Base-by-base conservation (phyloP, 116 monocot species). In the Zostera marina region DNA sequence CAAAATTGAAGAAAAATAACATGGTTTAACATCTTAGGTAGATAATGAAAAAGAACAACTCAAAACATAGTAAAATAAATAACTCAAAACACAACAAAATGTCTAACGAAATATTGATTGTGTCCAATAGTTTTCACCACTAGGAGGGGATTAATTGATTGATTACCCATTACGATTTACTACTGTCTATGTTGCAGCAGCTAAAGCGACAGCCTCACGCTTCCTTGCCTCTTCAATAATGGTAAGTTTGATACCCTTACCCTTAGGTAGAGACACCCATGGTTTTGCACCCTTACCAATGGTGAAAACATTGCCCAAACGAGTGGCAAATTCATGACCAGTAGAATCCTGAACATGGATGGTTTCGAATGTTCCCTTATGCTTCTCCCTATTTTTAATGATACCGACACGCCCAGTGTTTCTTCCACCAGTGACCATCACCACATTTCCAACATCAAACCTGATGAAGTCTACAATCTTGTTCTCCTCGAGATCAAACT, bases 341-440 rank as follows among this genome's bases (percentile, higher is more conserved):
- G 76, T 65, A 11, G 79, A 61, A 63, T 84, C 84, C 44, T 84
- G 84, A 24, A 84, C 52, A 52, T 79, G 84, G 56, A 84, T 69
- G 23, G 79, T 84, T 56, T 84, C 84, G 9, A 84, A 84, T 58
- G 70, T 84, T 9, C 84, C 79, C 79, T 84, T 84, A 24, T 84
- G 84, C 68, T 79, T 84, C 66, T 84, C 84, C 71, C 84, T 64
- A 68, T 74, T 79, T 76, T 84, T 84, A 63, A 84, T 79, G 45
- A 84, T 52, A 14, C 84, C 84, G 16, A 84, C 84, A 22, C 79
- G 84, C 0, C 84, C 84, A 8, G 68, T 84, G 77, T 84, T 84
- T 52, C 84, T 59, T n/a, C 84, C 84, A 55, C 84, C 84, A 49
- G 84, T 84, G 39, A 84, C 84, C 84, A 84, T 84, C 12, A 84